These are phyloP conservation scores for Oxytropis ochrocephala DNA, from an alignment of 306 rosid species.

Conservation along the genomic window DNA sequence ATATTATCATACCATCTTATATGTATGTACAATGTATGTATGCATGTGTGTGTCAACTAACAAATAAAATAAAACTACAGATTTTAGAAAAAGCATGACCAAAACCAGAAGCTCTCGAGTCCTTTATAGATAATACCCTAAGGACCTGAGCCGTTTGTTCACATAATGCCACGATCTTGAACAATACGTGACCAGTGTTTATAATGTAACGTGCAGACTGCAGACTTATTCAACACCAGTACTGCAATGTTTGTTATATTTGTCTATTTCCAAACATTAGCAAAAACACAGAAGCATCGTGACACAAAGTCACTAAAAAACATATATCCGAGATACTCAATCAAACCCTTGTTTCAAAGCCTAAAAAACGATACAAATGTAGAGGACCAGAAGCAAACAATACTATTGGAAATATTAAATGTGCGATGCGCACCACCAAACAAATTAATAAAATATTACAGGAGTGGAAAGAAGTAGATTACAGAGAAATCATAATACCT, in stretches of 20 bases:
- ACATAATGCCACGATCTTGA: neutral
- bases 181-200: neutral
- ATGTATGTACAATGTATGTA: neutral
- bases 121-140: neutral
- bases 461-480: neutral
- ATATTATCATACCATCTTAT: neutral
- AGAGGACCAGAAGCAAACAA: neutral
- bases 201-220: neutral
- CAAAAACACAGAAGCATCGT: neutral
- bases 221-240: neutral
- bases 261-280: neutral
- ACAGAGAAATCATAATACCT: conserved; percentile 46
- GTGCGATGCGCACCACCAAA: conserved; percentile 17
- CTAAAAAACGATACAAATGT: neutral
- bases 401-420: neutral
- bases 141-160: neutral
- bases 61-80: neutral
- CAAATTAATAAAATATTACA: neutral
- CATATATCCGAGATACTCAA: neutral
- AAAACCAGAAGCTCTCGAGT: neutral
- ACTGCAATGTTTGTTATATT: neutral
- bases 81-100: neutral
- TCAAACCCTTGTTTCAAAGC: neutral
- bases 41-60: neutral
- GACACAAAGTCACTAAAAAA: neutral